Percentiles rank a stretch among this genome's conserved stretches.
Evolutionary conservation across 1,284 basidiomycete genomes (phyloP).

Genomic region (Apiotrichum porosum): DNA sequence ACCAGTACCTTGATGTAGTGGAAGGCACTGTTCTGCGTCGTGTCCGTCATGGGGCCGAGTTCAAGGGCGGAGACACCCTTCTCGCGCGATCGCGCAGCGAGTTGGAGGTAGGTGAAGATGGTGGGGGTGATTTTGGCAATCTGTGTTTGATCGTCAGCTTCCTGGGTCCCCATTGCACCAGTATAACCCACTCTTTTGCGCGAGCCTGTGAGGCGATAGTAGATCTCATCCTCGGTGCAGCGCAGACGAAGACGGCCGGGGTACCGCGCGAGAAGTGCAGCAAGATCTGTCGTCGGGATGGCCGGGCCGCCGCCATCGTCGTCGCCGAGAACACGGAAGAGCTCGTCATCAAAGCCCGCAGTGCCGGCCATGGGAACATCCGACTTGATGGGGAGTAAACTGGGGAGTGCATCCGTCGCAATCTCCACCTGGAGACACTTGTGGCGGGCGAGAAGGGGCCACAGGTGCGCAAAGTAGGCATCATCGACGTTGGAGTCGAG

Average conservation of each 20-base stretch:
- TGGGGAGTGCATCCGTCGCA: constrained; percentile 26
- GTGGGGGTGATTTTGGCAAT: constrained; percentile 30
- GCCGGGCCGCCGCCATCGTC: constrained; percentile 23
- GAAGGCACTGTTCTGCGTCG: constrained; percentile 39
- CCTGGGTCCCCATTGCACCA: not conserved
- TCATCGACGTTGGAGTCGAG: constrained; percentile 33
- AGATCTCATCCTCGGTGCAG: constrained; percentile 41
- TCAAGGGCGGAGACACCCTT: constrained; percentile 21
- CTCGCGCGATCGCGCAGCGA: constrained; percentile 15
- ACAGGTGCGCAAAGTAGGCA: constrained; percentile 38
- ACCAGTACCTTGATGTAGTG: constrained; percentile 39
- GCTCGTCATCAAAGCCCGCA: constrained; percentile 1
- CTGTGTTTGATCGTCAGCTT: constrained; percentile 23
- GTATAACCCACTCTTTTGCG: constrained; percentile 28
- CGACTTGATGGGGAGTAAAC: constrained; percentile 21
- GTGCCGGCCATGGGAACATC: constrained; percentile 22
- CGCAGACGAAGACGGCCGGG: constrained; percentile 37
- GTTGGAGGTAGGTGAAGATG: constrained; percentile 29
- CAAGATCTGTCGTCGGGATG: constrained; percentile 17
- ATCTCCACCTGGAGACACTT: constrained; percentile 29
- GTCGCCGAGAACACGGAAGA: constrained; percentile 22
- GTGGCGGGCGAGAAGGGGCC: constrained; percentile 29
- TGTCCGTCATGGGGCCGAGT: constrained; percentile 35
- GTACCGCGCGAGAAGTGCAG: constrained; percentile 27
- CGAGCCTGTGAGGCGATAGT: constrained; percentile 40